Evolutionary conservation across 805 yeast species (phyloP), one percentile per base, ranked within the genome.

Genomic region (Candida railenensis): DNA sequence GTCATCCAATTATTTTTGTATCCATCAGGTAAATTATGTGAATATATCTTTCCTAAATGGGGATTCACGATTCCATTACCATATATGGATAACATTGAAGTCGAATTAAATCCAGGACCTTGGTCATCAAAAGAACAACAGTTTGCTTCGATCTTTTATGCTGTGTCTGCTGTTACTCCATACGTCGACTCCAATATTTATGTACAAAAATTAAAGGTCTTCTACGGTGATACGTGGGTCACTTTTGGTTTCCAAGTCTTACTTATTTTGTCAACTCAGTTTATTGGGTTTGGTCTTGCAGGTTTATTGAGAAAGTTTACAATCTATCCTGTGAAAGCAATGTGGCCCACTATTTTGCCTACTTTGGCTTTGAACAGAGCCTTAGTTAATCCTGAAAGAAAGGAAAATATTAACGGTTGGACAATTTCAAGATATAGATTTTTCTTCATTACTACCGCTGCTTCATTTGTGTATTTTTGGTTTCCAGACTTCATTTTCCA

Each of bases 121-220:
- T 84, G 86, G 84, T 66, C 72, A 25, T 68, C 61, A 51, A 83
- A 83, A 57, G 88, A 83, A 55, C 89, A 83, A 59, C 80, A 81
- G 82, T 71, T 84, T 48, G 71, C 84, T 1, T 78, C 89, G 3
- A 56, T 73, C 22, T 34, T 42, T n/a, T 42, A 37, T 28, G 25
- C 34, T 3, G 54, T 66, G 25, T 57, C 65, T 34, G 50, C 65
- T 1, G 66, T 64, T 22, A 22, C 45, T 34, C 38, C 48, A 34
- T 56, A 58, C 45, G 76, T 75, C 54, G 51, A 57, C 52, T 63
- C 45, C 20, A 73, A 72, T 28, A 62, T 52, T 46, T 57, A 58
- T 49, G 48, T 53, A 42, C 58, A 59, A 50, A 63, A 54, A 56
- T 36, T 64, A 49, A 36, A 42, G 32, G 19, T 20, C 5, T 65